Evolutionary conservation across 371 early-diverging fungal species (phyloP), one percentile per base, ranked within the genome.

Genomic region (Nosema muscidifuracis): DNA sequence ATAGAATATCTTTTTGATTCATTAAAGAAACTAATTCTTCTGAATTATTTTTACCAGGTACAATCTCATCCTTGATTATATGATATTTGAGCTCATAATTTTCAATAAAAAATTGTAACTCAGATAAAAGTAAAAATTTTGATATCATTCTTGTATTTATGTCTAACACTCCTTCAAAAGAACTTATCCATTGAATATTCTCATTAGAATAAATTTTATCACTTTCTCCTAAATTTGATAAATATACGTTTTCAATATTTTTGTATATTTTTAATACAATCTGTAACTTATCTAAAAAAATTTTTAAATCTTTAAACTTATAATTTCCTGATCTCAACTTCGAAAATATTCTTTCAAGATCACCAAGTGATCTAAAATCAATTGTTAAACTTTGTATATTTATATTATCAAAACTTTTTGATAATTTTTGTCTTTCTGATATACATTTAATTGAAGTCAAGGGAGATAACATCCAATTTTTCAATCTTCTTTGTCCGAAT

Each of bases 311-410:
- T 30, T 77, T 72, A 20, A 90, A 86, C 31, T 85, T 86, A 73
- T 89, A 88, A 33, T 87, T 87, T 0, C 89, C 88, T 1, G 92
- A 87, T 73, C 92, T 93, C 44, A 95, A 87, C 16, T 94, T 87
- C 24, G 91, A 88, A 51, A 94, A 87, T 4, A 89, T 84, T 18
- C 96, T 86, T 82, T 95, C 96, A 22, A 95, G 78, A 82, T 97
- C 99, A 3, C 92, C 91, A 58, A 95, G 76, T 15, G 80, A 76
- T 1, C 73, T 47, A 36, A 91, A 24, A 24, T 75, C 44, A 0
- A 34, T 33, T 38, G 43, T 62, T 0, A 81, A 77, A 75, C 86
- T 12, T n/a, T 50, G 33, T 34, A 70, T 43, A 28, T 79, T 36
- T 12, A 73, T 50, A 0, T 71, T 74, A 26, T 86, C 85, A 2